Base-by-base conservation (phyloP, 176 grass and related monocot species). In the Phoenix roebelenii region DNA sequence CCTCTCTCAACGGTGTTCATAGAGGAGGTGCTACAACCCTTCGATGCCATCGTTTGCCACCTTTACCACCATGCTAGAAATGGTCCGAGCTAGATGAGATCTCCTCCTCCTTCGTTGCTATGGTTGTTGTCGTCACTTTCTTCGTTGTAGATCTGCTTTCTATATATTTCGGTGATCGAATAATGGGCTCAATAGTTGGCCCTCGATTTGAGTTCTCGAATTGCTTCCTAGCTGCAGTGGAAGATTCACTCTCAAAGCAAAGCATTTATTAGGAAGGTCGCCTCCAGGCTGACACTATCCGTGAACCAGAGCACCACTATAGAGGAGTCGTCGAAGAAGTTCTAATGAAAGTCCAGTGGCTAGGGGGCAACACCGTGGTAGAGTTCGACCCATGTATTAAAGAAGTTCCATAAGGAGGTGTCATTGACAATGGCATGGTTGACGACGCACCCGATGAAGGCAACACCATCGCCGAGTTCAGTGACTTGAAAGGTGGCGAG, bases 371-470 rank as follows among this genome's bases (percentile, higher is more conserved):
- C 49, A 0, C 63, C 49, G 22, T 49, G 22, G 49, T 39, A 65
- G 12, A 65, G 63, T 16, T 52, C 15, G 4, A 20, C 63, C 49
- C 63, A 65, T 6, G 15, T 9, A 20, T 65, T 65, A 23, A 52
- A 65, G 49, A 65, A 65, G 23, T 65, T 51, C 63, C 23, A 52
- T 15, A 65, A 52, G 49, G 49, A 65, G 22, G 63, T 65, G 10
- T 39, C 63, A 17, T 65, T 49, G 14, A 25, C 49, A 39, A 65
- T 14, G 49, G 22, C 44, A 22, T 65, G 63, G 16, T 65, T 65
- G 14, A 52, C 19, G 22, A 49, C 48, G 1, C 48, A 48, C 4
- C 63, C 49, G 15, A 65, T 23, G 49, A 65, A 65, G 63, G 51
- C 15, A 9, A 49, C 49, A 0, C 63, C 49, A 5, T 65, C 49